Base-by-base conservation (phyloP, 345 rosid species). In the Hibiscus trionum region DNA sequence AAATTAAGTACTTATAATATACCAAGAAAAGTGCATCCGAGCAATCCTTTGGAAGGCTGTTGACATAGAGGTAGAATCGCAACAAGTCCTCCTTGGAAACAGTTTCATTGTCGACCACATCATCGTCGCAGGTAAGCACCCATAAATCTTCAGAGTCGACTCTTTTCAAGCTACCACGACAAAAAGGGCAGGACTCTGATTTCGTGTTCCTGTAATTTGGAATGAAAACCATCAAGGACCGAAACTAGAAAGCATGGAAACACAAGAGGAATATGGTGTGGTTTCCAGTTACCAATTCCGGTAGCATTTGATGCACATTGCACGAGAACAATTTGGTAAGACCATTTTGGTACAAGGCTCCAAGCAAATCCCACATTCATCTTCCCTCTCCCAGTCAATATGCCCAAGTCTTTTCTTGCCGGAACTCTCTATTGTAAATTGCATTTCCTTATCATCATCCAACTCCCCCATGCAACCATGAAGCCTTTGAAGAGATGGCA, bases 231-330 rank as follows among this genome's bases (percentile, higher is more conserved):
- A 2, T 44, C 29, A 64, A 4, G 26, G 49, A 63, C 1, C 98
- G 7, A 53, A 65, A 16, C 21, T 58, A 16, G 33, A 63, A 57
- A 52, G 52, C 17, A 19, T 10, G 15, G 46, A 50, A 31, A 56
- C 7, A 55, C 17, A 35, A 56, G 14, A 46, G 58, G 11, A 67
- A 19, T 12, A 24, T 27, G 2, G 12, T 11, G 47, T 60, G 24
- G 6, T 49, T 56, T 70, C 71, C 46, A 26, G 75, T 77, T 80
- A 96, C 47, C 47, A 44, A 80, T 95, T 86, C 65, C 89, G 85
- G 79, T 92, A 95, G 89, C 99, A 95, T 77, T 93, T 92, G 76
- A 95, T 89, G 88, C 99, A 92, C 96, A 95, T 89, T 42, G 96
- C 88, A 77, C 92, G 99, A 53, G 94, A 95, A 59, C 99, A 92